Base-by-base conservation (phyloP, 306 rosid species). In the Leucaena leucocephala region DNA sequence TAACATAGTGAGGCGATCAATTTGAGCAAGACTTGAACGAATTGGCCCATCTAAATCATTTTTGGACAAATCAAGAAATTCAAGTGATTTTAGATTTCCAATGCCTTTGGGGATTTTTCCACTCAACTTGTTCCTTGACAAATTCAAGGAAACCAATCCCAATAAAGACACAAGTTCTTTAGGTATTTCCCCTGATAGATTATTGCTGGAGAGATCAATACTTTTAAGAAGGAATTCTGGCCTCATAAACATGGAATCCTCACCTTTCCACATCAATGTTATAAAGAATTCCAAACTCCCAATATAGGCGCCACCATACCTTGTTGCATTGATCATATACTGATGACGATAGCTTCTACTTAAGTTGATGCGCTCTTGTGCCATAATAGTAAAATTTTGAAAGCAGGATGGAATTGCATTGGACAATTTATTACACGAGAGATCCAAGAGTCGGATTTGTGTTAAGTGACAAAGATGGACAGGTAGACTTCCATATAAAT, bases 151-250 rank as follows among this genome's bases (percentile, higher is more conserved):
- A 45, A 44, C 33, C 52, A 78, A 44, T 44, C 64, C 83, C 44
- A 6, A 0, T 4, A 73, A 64, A 8, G 12, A n/a, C 42, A 15
- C 65, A 59, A 81, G 6, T 45, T 81, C 80, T 21, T 1, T 36
- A 2, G 84, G 80, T 34, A 81, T 81, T 58, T 75, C 36, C 0
- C 84, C 80, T 2, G n/a, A 34, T 0, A 81, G 19, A n/a, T 49
- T 33, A 48, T 81, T 81, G 57, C 45, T 75, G 1, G 84, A 75
- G 43, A 81, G 80, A 36, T 81, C 76, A 68, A 81, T 81, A 3
- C 44, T 54, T 54, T 67, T 75, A 0, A 73, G 5, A 7, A 42
- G 17, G 7, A 11, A 0, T 2, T 64, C 36, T 0, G 76, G 64
- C 6, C 39, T 72, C n/a, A 6, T 74, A 36, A 19, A 57, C 55